Base-by-base conservation (phyloP, 1,284 basidiomycete genomes). In the Agaricales sp. region DNA sequence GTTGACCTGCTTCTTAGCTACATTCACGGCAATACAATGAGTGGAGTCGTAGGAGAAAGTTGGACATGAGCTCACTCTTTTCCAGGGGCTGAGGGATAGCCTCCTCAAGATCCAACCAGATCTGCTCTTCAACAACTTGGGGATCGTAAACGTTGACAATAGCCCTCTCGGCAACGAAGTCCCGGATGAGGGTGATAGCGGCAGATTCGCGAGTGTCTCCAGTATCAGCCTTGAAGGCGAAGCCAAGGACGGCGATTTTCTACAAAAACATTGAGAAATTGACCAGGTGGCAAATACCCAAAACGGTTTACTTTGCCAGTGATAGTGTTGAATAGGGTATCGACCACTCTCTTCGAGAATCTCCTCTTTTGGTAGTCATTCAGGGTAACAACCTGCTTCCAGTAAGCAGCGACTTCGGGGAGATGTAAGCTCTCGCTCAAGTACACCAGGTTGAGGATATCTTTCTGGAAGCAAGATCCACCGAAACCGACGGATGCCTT, bases 381-480 rank as follows among this genome's bases (percentile, higher is more conserved):
- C 87, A 96, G 87, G 60, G 90, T 84, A 39, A 94, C 91, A 44
- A 97, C 92, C 64, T 92, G 87, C 48, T 78, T 77, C 95, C 95
- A 99, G 77, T 99, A 99, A 38, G 86, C 88, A 43, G 94, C 94
- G n/a, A 99, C 95, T 67, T 96, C 90, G 45, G 92, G 92, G 49
- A 99, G 74, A 67, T 97, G 91, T 52, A 94, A 72, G 55, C 86
- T 92, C 73, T 98, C 93, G 63, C 83, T 88, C 37, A 97, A 79
- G 73, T 99, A 99, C 48, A 98, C 95, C 52, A 99, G 75, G 74
- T 99, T 99, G 60, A 99, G 82, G 64, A 99, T 98, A 66, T 99
- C 95, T 69, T 96, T 96, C 71, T 97, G 93, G 88, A 99, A 99
- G 73, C 96, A 99, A 30, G 89, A 93, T 26, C 95, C 95, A 56